A percentile compares a stretch with the other conserved stretches of the same genome.
These are phyloP conservation scores for Thelephora ganbajun DNA, from an alignment of 768 basidiomycete species.

Conservation along the genomic window DNA sequence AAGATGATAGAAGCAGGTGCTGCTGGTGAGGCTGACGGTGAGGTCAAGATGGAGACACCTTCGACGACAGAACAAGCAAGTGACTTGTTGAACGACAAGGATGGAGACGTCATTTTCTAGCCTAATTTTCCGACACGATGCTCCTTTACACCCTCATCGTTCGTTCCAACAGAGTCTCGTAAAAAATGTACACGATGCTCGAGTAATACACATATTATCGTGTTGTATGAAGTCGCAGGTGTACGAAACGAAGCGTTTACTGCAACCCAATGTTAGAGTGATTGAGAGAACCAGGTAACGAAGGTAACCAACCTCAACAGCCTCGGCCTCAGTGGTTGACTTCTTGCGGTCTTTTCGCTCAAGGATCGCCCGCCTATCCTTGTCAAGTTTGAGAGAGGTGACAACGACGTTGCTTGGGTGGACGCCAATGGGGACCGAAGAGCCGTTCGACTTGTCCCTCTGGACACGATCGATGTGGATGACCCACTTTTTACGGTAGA, in stretches of 20 bases:
- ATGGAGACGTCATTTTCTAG: slow-evolving; percentile 88
- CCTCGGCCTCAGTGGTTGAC: slow-evolving; percentile 30
- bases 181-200: too few species aligned
- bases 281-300: too few species aligned
- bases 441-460: slow-evolving; percentile 95
- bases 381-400: slow-evolving; percentile 83
- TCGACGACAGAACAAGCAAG: slow-evolving; percentile 24
- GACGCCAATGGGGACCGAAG: slow-evolving; percentile 85
- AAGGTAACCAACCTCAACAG: slow-evolving; percentile 74
- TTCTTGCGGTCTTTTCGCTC: slow-evolving; percentile 80
- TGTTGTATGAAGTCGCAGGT: too few species aligned
- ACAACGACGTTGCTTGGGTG: slow-evolving; percentile 97
- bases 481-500: slow-evolving; percentile 98
- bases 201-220: too few species aligned
- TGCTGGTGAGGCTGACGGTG: slow-evolving; percentile 6
- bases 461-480: slow-evolving; percentile 97
- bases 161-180: slow-evolving; percentile 4
- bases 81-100: slow-evolving; percentile 75
- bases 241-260: too few species aligned
- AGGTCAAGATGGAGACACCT: slow-evolving; percentile 8
- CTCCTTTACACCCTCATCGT: slow-evolving; percentile 4
- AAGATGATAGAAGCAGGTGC: slow-evolving; percentile 6
- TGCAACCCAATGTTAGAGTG: too few species aligned
- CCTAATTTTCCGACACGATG: slow-evolving; percentile 6
- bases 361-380: slow-evolving; percentile 81